Base-by-base conservation (phyloP, 805 yeast genomes). In the Ogataea thermomethanolica region DNA sequence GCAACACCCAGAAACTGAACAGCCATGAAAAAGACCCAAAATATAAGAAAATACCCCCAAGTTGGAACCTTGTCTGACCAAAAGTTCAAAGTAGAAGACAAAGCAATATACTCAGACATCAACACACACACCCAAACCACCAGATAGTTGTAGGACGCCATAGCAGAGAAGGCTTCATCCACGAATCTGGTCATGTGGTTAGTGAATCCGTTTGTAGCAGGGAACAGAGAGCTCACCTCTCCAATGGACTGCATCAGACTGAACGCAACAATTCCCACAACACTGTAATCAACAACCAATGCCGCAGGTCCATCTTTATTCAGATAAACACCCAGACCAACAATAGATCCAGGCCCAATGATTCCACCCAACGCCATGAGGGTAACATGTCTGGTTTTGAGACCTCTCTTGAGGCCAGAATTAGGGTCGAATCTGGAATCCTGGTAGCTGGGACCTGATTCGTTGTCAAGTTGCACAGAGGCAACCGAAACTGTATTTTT, bases 341-440 rank as follows among this genome's bases (percentile, higher is more conserved):
- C 68, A 39, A 74, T 56, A 9, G 69, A 65, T 40, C 80, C 81
- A 1, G 80, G 80, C 1, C 81, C 81, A 37, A 76, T 73, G 35
- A 76, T 69, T 32, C 80, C 78, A 13, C 77, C 78, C 7, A 76
- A 49, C 25, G 78, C 78, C 37, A 76, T 66, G 39, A 76, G 53
- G 10, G 78, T 69, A 28, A 74, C 64, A 51, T 73, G 78, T 42
- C 78, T 58, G 48, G 74, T 72, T 46, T 73, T 73, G 15, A 75
- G 61, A 15, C 69, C 72, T 43, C 75, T 63, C 43, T 70, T 70
- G 28, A 73, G 53, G 10, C 70, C 63, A 8, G 63, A 54, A 7
- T 53, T 45, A n/a, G 64, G 55, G 23, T 65, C 56, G 9, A 56
- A 44, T n/a, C 11, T 21, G 4, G 23, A 24, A 6, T 22, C 23